Conservation (phyloP, 306 rosid species). For the Cicer pinnatifidum region DNA sequence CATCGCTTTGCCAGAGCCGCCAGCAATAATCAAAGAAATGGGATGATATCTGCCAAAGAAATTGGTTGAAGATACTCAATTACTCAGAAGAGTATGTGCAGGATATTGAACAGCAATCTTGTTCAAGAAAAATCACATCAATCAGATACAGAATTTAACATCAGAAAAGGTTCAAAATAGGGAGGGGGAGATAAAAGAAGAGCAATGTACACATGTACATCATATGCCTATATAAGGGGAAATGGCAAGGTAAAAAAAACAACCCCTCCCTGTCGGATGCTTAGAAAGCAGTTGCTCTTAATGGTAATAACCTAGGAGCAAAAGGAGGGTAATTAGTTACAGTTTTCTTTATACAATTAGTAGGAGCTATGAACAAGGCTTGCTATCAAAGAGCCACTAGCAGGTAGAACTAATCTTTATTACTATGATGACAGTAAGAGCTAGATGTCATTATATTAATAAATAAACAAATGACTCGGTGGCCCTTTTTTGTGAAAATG, state of each 20-base stretch:
- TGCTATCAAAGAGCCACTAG: background rate
- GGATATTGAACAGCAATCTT: slow-evolving; percentile 31
- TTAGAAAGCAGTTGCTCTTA: background rate
- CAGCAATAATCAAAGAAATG: slow-evolving; percentile 92
- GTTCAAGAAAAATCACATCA: slow-evolving; percentile 27
- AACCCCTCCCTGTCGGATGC: background rate
- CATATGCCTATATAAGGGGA: slow-evolving; percentile 3
- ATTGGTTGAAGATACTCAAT: slow-evolving; percentile 26
- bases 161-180: slow-evolving; percentile 11
- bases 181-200: background rate
- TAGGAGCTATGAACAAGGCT: slow-evolving; percentile 2
- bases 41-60: slow-evolving; percentile 83
- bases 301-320: slow-evolving; percentile 6
- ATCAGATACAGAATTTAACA: slow-evolving; percentile 24
- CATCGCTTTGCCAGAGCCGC: slow-evolving; percentile 94
- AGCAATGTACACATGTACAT: slow-evolving; percentile 12
- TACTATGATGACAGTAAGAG: background rate
- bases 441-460: background rate
- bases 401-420: background rate
- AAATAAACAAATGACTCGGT: background rate
- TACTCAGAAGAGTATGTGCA: slow-evolving; percentile 23
- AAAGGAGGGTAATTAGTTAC: slow-evolving; percentile 2
- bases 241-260: background rate
- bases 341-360: background rate
- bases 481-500: background rate